Evolutionary conservation across 2,329 filamentous ascomycete species (phyloP), one percentile per base, ranked within the genome.

Genomic region (Trichoderma endophyticum): DNA sequence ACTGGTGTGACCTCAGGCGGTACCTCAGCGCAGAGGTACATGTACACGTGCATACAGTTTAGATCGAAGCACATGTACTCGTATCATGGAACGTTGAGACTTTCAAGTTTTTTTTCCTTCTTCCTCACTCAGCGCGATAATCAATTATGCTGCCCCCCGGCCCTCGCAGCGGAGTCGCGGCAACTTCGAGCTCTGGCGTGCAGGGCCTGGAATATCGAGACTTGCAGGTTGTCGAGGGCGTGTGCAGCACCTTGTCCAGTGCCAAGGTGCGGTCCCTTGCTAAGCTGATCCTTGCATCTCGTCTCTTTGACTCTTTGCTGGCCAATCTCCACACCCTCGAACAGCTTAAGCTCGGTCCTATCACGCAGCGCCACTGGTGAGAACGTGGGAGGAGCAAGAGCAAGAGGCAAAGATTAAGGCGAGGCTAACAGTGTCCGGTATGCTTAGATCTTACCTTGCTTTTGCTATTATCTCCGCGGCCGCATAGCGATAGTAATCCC

Each of bases 391-490:
- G 14, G 21, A 32, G 32, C 63, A 59, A 28, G 18, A 57, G 54
- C 21, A 59, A 56, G 21, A 66, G 30, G 21, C 30, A 39, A 6
- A 24, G 21, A 39, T 57, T 28, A 56, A 28, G 36, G 34, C 64
- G 21, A 36, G 64, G 64, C 65, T 68, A 68, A 48, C 36, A 48
- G 54, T 60, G 36, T 68, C 14, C 36, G 36, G 65, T 60, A 68
- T 68, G 65, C 54, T 68, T 68, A 68, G 65, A 68, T 68, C 65
- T 60, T 48, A 60, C 65, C 65, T 60, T 60, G 54, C 24, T 48
- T 43, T 48, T 43, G 32, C 32, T 14, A 30, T 30, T 59, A 24
- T 59, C 34, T 39, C 34, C 64, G 64, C 51, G 64, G 64, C 64
- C 64, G 64, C 64, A 59, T 6, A 24, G 34, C 21, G 36, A 43